Evolutionary conservation across 2,329 filamentous ascomycete genomes (phyloP).

Genomic region (Parafenestella ontariensis): DNA sequence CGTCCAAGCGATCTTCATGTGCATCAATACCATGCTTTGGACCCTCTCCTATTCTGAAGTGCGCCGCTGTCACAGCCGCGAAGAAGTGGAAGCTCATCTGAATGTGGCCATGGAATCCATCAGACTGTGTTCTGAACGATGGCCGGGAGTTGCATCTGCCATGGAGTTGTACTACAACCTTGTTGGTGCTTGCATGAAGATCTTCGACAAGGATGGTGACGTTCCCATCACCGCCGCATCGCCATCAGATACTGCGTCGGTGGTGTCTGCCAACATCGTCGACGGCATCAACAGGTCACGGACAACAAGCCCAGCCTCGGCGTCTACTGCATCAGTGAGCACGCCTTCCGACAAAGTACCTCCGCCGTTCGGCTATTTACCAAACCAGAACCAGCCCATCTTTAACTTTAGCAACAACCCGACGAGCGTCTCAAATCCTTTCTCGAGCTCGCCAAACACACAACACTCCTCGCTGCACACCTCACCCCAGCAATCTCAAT

Average conservation of each 20-base stretch:
- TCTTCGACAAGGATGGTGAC: slow-evolving; percentile 72
- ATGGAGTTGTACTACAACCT: slow-evolving; percentile 87
- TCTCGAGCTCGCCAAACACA: slow-evolving; percentile 26
- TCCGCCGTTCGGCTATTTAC: slow-evolving; percentile 48
- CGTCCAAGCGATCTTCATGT: slow-evolving; percentile 86
- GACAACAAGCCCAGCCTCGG: slow-evolving; percentile 54
- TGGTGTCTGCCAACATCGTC: slow-evolving; percentile 49
- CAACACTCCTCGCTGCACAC: slow-evolving; percentile 32
- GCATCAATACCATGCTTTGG: slow-evolving; percentile 91
- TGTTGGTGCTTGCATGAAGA: slow-evolving; percentile 83
- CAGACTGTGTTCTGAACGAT: slow-evolving; percentile 79
- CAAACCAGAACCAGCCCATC: slow-evolving; percentile 38
- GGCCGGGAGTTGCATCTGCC: slow-evolving; percentile 88
- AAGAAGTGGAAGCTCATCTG: slow-evolving; percentile 79
- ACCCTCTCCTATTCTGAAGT: slow-evolving; percentile 86
- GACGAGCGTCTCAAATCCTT: slow-evolving; percentile 21
- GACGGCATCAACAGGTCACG: slow-evolving; percentile 53
- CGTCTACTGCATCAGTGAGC: slow-evolving; percentile 47
- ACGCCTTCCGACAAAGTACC: slow-evolving; percentile 45
- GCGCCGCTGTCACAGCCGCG: slow-evolving; percentile 72
- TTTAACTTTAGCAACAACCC: slow-evolving; percentile 37
- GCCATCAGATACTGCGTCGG: slow-evolving; percentile 56
- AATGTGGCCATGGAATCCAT: slow-evolving; percentile 79
- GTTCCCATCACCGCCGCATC: slow-evolving; percentile 57
- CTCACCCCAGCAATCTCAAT: slow-evolving; percentile 33